Base-by-base conservation (phyloP, 2,329 filamentous ascomycete genomes). In the Blumeriella jaapii region DNA sequence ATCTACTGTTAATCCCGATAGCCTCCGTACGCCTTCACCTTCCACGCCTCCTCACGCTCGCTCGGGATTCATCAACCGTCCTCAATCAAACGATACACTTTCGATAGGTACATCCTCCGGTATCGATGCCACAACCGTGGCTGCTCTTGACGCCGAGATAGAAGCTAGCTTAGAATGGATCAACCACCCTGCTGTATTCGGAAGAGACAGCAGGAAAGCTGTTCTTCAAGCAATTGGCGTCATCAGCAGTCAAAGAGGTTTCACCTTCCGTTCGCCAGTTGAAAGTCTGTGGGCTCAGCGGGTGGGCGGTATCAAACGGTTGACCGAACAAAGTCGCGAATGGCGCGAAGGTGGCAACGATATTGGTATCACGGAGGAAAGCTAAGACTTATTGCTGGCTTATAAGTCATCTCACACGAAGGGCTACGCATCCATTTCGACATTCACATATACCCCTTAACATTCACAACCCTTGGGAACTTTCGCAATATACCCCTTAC, bases 201-300 rank as follows among this genome's bases (percentile, higher is more conserved):
- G 82, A 6, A 77, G 91, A 23, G 91, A 98, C 57, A 91, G 83
- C 39, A 78, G 91, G 52, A 98, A 98, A 64, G 85, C 89, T 4
- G 87, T 98, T 2, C 68, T 98, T 15, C 91, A 98, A 59, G 85
- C 87, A 11, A 96, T 98, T 47, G 89, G 91, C 5, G 87, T 96
- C 42, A 95, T 98, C 50, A 91, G 83, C 53, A 93, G 83, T 5
- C 91, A 98, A 61, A 74, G 91, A 29, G 87, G 82, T 8, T 94
- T 89, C 56, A 96, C 91, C 1, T 95, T 89, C 69, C 77, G 89
- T 33, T 91, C 87, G 2, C 77, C 85, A 0, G 81, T 89, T 5
- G 91, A 98, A 63, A 74, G 76, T 19, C 69, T 96, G 18, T 96
- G 89, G 86, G 86, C 91, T 1, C 72, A 72, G 25, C 74, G 91